Evolutionary conservation across 495 filamentous ascomycete species (phyloP), one percentile per base, ranked within the genome.

Genomic region (Penicillium angulare): DNA sequence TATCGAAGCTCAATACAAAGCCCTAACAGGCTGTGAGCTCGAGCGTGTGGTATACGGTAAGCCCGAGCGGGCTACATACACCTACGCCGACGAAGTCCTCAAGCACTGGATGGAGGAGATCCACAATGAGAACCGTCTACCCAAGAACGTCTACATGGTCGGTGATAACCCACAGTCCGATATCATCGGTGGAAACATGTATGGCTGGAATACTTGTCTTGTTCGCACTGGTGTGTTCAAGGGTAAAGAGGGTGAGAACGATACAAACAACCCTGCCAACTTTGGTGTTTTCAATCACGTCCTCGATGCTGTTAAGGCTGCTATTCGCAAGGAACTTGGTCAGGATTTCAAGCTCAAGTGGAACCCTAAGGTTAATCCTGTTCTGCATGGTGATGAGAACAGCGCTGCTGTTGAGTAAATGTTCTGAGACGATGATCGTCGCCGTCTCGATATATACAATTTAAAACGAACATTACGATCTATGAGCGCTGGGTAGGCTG

Each of bases 41-140:
- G 87, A 90, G 79, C 87, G 87, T 73, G 82, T 87, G n/a, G 84
- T 90, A 48, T 90, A 90, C 70, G 87, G 87, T 59, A 90, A 90
- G 77, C 87, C 87, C 32, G 87, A 90, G 70, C 67, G 79, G 43
- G 87, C 87, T 18, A 89, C 87, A 20, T 90, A 90, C 80, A 87
- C 84, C 65, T 90, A 88, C 69, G 87, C 86, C 44, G 87, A 90
- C 48, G 86, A 88, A 66, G 86, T 89, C 9, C 78, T 89, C 36
- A 73, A 79, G 20, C 76, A 78, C 41, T 90, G 86, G 87, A 89
- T 89, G 86, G 85, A 87, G 45, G 65, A 80, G 61, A 78, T 90
- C 58, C 86, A 89, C 70, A 82, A 82, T 66, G 84, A 89, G 65
- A 80, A 85, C 69, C 72, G 67, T 31, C 71, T 90, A 3, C 87